phyloP scores from a whole-genome alignment of 2,329 filamentous ascomycete genomes.

The Didymosphaeria variabile region DNA sequence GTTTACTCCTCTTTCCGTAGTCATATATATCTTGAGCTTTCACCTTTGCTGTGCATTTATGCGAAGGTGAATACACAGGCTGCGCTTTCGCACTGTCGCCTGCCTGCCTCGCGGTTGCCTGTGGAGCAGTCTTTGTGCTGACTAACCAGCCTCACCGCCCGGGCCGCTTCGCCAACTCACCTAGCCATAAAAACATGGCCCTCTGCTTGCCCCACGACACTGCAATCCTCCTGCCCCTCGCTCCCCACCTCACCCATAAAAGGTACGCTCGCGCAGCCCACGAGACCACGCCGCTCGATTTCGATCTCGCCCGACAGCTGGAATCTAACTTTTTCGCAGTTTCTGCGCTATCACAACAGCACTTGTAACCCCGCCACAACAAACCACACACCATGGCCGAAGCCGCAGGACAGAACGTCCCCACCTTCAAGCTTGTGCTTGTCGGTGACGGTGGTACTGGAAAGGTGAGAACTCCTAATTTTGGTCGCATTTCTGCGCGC shows the following conservation, averaged over 20 bases:
- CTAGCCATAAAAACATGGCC: slow-evolving; percentile 44
- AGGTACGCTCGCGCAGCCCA: slow-evolving; percentile 34
- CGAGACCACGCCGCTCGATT: background rate
- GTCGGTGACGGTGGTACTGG: slow-evolving; percentile 99
- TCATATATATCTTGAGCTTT: background rate
- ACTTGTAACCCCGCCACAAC: slow-evolving; percentile 45
- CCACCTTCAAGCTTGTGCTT: slow-evolving; percentile 99
- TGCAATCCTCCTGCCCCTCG: slow-evolving; percentile 33
- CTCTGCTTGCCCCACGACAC: slow-evolving; percentile 46
- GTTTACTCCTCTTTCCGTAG: slow-evolving; percentile 31
- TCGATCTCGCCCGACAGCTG: slow-evolving; percentile 21
- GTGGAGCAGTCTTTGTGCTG: slow-evolving; percentile 21
- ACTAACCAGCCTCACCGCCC: slow-evolving; percentile 31
- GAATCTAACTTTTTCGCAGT: slow-evolving; percentile 32
- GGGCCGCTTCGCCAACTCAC: slow-evolving; percentile 37
- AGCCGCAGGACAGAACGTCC: slow-evolving; percentile 62
- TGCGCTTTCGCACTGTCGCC: slow-evolving; percentile 20
- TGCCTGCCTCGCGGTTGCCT: slow-evolving; percentile 29
- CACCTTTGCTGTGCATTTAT: background rate
- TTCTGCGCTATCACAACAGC: slow-evolving; percentile 39
- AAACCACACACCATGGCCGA: slow-evolving; percentile 63
- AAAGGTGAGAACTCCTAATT: slow-evolving; percentile 75
- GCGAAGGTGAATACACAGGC: slow-evolving; percentile 1
- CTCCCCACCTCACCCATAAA: slow-evolving; percentile 37
- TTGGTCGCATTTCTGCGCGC: slow-evolving; percentile 18